Evolutionary conservation across 2,329 filamentous ascomycete species (phyloP).

Genomic region (Paraphoma sp.): DNA sequence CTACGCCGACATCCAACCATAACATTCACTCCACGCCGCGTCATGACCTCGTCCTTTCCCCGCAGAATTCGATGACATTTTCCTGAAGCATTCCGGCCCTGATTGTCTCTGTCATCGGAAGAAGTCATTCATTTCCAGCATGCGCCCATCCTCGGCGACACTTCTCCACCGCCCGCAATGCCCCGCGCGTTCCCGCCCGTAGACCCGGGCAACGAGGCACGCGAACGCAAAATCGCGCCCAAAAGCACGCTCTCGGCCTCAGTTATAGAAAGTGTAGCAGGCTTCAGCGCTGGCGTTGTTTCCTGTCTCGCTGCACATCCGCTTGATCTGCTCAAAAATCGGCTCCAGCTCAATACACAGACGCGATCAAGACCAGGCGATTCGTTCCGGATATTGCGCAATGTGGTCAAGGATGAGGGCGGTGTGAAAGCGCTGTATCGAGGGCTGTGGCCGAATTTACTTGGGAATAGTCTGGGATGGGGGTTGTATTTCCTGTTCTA

Average conservation of each 20-base stretch:
- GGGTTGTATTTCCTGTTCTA: conserved; percentile 88
- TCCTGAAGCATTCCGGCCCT: background rate
- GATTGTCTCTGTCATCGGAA: background rate
- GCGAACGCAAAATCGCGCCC: conserved; percentile 40
- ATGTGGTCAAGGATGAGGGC: conserved; percentile 62
- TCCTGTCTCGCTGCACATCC: conserved; percentile 90
- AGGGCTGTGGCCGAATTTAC: conserved; percentile 85
- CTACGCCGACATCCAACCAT: conserved; percentile 10
- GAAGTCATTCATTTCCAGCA: conserved; percentile 18
- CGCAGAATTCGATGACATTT: background rate
- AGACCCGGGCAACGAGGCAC: conserved; percentile 43
- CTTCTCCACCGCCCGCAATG: conserved; percentile 45
- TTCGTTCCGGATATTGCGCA: conserved; percentile 60
- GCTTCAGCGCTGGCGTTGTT: conserved; percentile 85
- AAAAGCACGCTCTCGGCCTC: conserved; percentile 63
- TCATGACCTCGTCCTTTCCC: background rate
- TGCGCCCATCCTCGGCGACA: conserved; percentile 22
- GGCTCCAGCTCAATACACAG: conserved; percentile 71
- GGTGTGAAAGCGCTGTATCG: conserved; percentile 78
- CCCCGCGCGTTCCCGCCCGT: conserved; percentile 58
- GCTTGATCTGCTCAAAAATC: conserved; percentile 94
- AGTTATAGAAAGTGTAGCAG: conserved; percentile 84
- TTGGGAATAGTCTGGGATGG: conserved; percentile 92
- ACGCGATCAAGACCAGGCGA: conserved; percentile 57
- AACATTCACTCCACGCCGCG: background rate